phyloP scores from a whole-genome alignment of 2,329 filamentous ascomycete genomes.

The Xylariaceae sp. region DNA sequence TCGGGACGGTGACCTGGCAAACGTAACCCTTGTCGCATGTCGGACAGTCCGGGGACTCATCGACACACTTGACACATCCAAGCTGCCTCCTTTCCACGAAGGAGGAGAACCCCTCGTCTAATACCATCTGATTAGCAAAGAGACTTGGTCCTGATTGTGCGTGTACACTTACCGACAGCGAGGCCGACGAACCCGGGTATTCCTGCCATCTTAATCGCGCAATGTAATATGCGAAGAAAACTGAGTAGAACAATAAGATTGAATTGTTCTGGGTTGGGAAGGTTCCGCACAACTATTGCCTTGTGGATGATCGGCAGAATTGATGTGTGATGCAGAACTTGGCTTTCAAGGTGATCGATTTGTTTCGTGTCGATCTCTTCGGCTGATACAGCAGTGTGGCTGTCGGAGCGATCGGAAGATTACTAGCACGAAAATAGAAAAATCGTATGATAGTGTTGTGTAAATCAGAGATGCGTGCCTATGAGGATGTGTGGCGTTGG shows the following conservation, averaged over 20 bases:
- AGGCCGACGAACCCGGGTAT: constrained; percentile 18
- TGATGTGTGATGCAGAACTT: constrained; percentile 4
- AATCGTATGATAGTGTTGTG: too few relatives aligned
- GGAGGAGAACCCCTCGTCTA: not conserved
- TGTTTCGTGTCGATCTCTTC: constrained; percentile 16
- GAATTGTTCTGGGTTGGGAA: too few relatives aligned
- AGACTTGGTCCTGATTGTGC: too few relatives aligned
- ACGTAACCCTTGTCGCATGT: constrained; percentile 35
- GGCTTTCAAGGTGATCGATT: constrained; percentile 16
- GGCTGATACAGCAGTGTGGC: constrained; percentile 9
- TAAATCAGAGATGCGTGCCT: constrained; percentile 23
- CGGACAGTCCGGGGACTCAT: constrained; percentile 40
- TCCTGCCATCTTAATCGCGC: constrained; percentile 19
- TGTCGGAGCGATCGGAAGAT: constrained; percentile 2
- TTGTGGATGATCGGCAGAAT: not conserved
- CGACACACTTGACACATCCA: constrained; percentile 43
- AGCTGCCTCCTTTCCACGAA: constrained; percentile 29
- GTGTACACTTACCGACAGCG: constrained; percentile 23
- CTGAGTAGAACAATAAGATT: too few relatives aligned
- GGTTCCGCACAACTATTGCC: too few relatives aligned
- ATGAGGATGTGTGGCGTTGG: not conserved
- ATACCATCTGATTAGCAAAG: not conserved
- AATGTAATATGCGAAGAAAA: too few relatives aligned
- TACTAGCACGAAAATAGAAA: not conserved
- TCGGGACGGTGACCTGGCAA: constrained; percentile 41